Conservation (phyloP, 192 early-diverging fungal species). For the Coemansia sp. region DNA sequence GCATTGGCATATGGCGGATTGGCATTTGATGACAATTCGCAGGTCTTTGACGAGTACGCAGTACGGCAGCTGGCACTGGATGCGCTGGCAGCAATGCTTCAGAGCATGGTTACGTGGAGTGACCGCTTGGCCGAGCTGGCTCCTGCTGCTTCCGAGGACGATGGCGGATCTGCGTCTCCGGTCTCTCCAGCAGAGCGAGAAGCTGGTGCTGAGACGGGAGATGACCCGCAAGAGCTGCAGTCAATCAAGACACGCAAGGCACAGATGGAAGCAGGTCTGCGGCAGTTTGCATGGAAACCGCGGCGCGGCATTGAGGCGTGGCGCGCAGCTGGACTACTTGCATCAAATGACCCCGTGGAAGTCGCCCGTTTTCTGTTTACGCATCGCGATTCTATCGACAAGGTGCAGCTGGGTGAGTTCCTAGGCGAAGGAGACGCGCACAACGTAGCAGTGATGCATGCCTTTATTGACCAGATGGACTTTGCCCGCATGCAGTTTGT, state of each 20-base stretch:
- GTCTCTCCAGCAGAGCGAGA: constrained; percentile 19
- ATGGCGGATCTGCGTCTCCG: constrained; percentile 9
- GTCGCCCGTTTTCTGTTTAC: constrained; percentile 72
- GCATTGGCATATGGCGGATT: constrained; percentile 17
- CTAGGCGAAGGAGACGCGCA: constrained; percentile 89
- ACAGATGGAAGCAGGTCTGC: constrained; percentile 56
- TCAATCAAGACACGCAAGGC: constrained; percentile 84
- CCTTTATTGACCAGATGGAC: constrained; percentile 91
- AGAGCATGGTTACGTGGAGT: constrained; percentile 69
- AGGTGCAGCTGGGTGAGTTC: constrained; percentile 88
- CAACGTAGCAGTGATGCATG: constrained; percentile 94
- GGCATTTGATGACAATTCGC: constrained; percentile 9
- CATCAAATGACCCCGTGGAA: constrained; percentile 62
- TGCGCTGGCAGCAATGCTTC: constrained; percentile 59
- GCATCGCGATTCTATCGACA: constrained; percentile 69
- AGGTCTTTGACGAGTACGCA: constrained; percentile 42
- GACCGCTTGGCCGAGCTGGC: constrained; percentile 38
- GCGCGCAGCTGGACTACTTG: constrained; percentile 64
- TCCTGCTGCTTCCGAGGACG: not conserved
- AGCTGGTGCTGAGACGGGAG: constrained; percentile 22
- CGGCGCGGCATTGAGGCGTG: constrained; percentile 72
- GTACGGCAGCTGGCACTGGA: constrained; percentile 62
- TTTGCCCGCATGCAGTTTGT: constrained; percentile 73
- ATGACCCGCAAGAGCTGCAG: constrained; percentile 86
- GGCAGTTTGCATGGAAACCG: constrained; percentile 35